Evolutionary conservation across 345 rosid genomes (phyloP).

Genomic region (Mangifera indica): DNA sequence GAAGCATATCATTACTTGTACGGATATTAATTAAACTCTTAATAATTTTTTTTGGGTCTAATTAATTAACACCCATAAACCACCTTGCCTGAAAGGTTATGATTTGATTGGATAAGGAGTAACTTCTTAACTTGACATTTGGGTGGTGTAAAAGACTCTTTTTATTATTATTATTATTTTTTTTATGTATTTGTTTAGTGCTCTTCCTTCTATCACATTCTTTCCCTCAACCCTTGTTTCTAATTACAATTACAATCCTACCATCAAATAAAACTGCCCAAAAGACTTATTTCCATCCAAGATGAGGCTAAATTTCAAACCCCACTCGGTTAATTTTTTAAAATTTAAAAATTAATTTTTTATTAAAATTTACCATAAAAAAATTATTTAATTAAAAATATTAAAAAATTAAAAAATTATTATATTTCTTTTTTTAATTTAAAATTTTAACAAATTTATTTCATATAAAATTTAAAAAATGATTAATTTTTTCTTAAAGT

Average conservation of each 20-base stretch:
- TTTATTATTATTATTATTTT: neutral
- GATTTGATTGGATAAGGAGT: neutral
- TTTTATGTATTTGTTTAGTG: neutral
- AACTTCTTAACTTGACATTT: slow-evolving; percentile 33
- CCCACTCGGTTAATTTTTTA: too few relatives aligned
- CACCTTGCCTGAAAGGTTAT: slow-evolving; percentile 9
- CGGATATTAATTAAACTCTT: slow-evolving; percentile 13
- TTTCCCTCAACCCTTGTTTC: neutral
- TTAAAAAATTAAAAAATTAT: too few relatives aligned
- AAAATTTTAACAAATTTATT: too few relatives aligned
- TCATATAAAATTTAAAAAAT: too few relatives aligned
- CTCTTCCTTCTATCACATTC: neutral
- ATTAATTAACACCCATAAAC: neutral
- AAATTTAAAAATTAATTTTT: too few relatives aligned
- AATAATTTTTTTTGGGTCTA: neutral
- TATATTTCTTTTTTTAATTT: too few relatives aligned
- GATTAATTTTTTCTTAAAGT: too few relatives aligned
- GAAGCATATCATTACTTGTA: slow-evolving; percentile 29
- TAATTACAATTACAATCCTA: slow-evolving; percentile 13
- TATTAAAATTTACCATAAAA: too few relatives aligned
- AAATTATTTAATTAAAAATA: too few relatives aligned
- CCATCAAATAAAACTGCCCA: neutral
- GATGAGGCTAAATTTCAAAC: too few relatives aligned
- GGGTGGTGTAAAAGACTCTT: slow-evolving; percentile 21
- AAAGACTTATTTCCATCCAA: too few relatives aligned